Base-by-base conservation (phyloP, 768 basidiomycete genomes). In the Gautieria morchelliformis region DNA sequence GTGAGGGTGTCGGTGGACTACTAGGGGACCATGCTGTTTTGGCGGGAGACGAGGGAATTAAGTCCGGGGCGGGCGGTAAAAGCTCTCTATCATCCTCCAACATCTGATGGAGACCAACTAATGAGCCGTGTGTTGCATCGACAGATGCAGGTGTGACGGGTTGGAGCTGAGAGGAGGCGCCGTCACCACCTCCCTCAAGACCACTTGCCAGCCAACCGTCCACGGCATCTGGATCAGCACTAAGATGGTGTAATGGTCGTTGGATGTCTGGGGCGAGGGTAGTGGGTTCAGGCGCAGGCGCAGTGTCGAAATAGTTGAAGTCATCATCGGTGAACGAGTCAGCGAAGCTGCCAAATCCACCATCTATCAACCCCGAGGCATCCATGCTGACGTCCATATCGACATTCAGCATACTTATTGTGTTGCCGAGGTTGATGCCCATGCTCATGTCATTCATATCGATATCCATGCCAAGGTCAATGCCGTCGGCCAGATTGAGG, bases 221-320 rank as follows among this genome's bases (percentile, higher is more conserved):
- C 14, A 52, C 37, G 14, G n/a, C 51, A 52, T 35, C 42, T 33
- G 17, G 35, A 19, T 39, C 51, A 24, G 19, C 37, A 37, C 37
- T 40, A 17, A 52, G 19, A 58, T n/a, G 42, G 24, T 56, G 42
- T 40, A 20, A 63, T 17, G 14, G 60, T 61, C 51, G 56, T 62
- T 17, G 65, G 59, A 53, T 30, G 12, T 32, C 22, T 4, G 58
- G 53, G 10, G 58, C 10, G 10, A 46, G 32, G 19, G 24, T 33
- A 19, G 55, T n/a, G 12, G 52, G 44, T 33, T 42, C 32, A 12
- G 35, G 35, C 15, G 33, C 62, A 22, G 46, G 52, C 11, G 51
- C 42, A 17, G 60, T 75, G 65, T 93, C 89, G 65, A 92, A 93
- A 69, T 89, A 93, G 66, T 80, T 85, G 68, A 93, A 93, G 68